Evolutionary conservation across 345 rosid species (phyloP).

Genomic region (Salix arbutifolia): DNA sequence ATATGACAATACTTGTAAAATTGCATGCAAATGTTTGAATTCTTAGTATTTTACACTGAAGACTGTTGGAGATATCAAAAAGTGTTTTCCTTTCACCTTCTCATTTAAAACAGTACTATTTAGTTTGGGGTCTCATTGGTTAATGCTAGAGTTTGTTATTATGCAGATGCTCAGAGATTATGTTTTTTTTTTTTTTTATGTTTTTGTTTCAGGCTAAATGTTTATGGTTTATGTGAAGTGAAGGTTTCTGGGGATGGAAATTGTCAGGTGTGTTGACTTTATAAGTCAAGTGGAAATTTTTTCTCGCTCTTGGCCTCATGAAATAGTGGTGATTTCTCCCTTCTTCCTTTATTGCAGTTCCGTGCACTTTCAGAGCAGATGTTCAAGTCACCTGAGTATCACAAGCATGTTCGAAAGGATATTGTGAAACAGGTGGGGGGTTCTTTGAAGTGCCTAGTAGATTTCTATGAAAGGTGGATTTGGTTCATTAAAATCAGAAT

Average conservation of each 20-base stretch:
- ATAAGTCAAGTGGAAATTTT: slow-evolving; percentile 12
- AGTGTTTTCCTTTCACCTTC: background rate
- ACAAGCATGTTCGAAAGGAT: slow-evolving; percentile 86
- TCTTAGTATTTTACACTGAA: background rate
- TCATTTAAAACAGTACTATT: background rate
- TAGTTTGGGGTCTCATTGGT: background rate
- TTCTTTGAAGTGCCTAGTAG: slow-evolving; percentile 9
- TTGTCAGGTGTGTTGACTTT: slow-evolving; percentile 61
- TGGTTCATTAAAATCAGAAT: background rate
- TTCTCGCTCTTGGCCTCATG: background rate
- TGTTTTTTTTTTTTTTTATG: no score
- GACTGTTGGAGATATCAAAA: background rate
- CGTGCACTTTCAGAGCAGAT: slow-evolving; percentile 95
- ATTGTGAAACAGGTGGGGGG: slow-evolving; percentile 75
- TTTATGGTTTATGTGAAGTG: slow-evolving; percentile 74
- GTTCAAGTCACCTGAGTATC: slow-evolving; percentile 77
- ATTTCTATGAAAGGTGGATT: background rate
- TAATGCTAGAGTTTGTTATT: background rate
- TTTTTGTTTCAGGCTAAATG: slow-evolving; percentile 52
- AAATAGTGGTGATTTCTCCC: background rate
- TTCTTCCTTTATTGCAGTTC: slow-evolving; percentile 47
- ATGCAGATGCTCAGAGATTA: background rate
- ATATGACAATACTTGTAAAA: no score
- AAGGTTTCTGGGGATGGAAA: slow-evolving; percentile 97
- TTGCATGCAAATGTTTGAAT: no score